Evolutionary conservation across 805 yeast species (phyloP).

Genomic region (Schizosaccharomyces japonicus): DNA sequence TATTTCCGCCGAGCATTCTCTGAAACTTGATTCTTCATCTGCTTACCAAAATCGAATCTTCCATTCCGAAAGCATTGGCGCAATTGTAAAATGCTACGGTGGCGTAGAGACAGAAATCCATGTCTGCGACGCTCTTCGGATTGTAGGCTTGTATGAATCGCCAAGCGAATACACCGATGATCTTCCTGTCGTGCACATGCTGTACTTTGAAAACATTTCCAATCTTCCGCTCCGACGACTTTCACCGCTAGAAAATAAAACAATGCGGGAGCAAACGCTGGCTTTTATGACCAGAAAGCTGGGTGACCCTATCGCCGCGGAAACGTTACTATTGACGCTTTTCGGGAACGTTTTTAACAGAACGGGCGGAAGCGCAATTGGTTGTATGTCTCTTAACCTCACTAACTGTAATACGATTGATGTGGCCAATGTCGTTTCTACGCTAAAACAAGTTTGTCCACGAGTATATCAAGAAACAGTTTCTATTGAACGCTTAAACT

Average conservation of each 20-base stretch:
- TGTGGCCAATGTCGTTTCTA: not conserved
- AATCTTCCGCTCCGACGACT: not conserved
- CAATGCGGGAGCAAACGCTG: not conserved
- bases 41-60: not conserved
- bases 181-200: not conserved
- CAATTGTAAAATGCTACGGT: not conserved
- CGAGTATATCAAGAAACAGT: not conserved
- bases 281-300: not conserved
- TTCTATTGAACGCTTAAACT: not conserved
- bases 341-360: not conserved
- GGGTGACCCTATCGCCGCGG: not conserved
- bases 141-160: not conserved
- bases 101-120: slow-evolving; percentile 1
- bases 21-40: too few species aligned
- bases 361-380: not conserved
- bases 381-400: not conserved
- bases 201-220: not conserved
- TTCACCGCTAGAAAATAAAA: not conserved
- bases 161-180: slow-evolving; percentile 2
- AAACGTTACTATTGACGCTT: not conserved
- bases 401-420: not conserved
- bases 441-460: not conserved
- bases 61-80: not conserved
- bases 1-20: not conserved
- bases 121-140: not conserved